A percentile compares a stretch with the other conserved stretches of the same genome.
phyloP scores from a whole-genome alignment of 108 stramenopile genomes.

The Skeletonema tropicum region DNA sequence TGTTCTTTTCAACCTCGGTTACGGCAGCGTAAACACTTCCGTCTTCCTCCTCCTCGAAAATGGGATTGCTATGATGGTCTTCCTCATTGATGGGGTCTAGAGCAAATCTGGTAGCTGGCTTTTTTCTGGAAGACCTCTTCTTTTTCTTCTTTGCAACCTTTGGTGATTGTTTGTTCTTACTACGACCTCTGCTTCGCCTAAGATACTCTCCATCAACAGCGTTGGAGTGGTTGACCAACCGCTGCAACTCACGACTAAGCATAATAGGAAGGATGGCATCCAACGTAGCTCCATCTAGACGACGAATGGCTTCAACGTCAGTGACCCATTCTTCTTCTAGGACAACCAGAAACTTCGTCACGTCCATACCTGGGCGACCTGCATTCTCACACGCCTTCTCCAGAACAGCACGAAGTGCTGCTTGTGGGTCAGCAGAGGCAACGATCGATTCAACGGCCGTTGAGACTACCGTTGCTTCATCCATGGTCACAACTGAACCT shows the following conservation, averaged over 20 bases:
- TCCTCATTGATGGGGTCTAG: constrained; percentile 28
- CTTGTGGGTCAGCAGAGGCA: background rate
- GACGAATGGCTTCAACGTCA: constrained; percentile 47
- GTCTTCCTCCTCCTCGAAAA: constrained; percentile 9
- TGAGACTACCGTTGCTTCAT: background rate
- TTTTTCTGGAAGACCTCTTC: constrained; percentile 30
- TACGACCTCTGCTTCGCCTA: constrained; percentile 8
- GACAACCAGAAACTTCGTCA: constrained; percentile 26
- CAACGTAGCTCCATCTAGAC: constrained; percentile 42
- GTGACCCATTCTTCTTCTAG: constrained; percentile 57
- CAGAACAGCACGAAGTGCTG: constrained; percentile 31
- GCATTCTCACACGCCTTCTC: constrained; percentile 52
- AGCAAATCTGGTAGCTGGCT: background rate
- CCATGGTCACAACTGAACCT: background rate
- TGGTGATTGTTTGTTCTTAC: constrained; percentile 5
- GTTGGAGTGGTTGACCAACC: constrained; percentile 38
- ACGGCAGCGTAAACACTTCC: constrained; percentile 5
- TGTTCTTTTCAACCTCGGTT: constrained; percentile 16
- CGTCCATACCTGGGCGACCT: constrained; percentile 44
- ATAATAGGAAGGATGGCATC: constrained; percentile 44
- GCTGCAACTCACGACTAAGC: constrained; percentile 49
- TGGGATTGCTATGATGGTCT: background rate
- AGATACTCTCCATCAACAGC: constrained; percentile 46
- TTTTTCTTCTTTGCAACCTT: constrained; percentile 35
- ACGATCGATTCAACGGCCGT: background rate